Percentiles rank a stretch among this genome's conserved stretches.
Evolutionary conservation across 108 stramenopile genomes (phyloP).

Genomic region (Bacterosira constricta): DNA sequence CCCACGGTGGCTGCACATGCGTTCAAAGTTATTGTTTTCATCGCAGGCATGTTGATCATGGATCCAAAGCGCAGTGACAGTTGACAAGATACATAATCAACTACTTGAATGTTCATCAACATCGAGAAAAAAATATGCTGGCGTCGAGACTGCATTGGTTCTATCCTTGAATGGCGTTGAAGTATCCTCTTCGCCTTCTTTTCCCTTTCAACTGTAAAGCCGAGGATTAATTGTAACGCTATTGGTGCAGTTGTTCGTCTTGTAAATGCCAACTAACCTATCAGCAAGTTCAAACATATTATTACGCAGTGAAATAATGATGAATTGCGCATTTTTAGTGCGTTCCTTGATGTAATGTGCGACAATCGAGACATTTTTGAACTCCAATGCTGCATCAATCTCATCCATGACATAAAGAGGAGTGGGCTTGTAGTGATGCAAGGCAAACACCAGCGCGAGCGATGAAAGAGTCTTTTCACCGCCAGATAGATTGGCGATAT

Average conservation of each 20-base stretch:
- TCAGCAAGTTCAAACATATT: constrained; percentile 99
- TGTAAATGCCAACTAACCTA: constrained; percentile 98
- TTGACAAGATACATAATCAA: neutral
- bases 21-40: too few species aligned
- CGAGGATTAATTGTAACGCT: constrained; percentile 95
- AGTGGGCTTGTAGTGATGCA: constrained; percentile 99
- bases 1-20: too few species aligned
- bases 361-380: constrained; percentile 99
- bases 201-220: constrained; percentile 24
- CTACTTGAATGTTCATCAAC: neutral
- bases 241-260: constrained; percentile 96
- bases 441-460: constrained; percentile 98
- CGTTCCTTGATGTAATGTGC: constrained; percentile 99
- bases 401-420: constrained; percentile 99
- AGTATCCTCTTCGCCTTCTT: neutral
- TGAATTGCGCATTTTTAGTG: constrained; percentile 98
- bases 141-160: constrained; percentile 23
- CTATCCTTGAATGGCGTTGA: constrained; percentile 38
- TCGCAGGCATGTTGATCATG: neutral
- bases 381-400: constrained; percentile 99
- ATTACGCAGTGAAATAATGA: constrained; percentile 98
- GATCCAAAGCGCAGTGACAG: neutral
- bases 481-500: constrained; percentile 97
- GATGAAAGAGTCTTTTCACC: constrained; percentile 99
- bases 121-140: neutral